Percentiles rank a stretch among this genome's conserved stretches.
Conservation (phyloP, 2,329 filamentous ascomycete genomes). For the Exophiala lecanii-corni region DNA sequence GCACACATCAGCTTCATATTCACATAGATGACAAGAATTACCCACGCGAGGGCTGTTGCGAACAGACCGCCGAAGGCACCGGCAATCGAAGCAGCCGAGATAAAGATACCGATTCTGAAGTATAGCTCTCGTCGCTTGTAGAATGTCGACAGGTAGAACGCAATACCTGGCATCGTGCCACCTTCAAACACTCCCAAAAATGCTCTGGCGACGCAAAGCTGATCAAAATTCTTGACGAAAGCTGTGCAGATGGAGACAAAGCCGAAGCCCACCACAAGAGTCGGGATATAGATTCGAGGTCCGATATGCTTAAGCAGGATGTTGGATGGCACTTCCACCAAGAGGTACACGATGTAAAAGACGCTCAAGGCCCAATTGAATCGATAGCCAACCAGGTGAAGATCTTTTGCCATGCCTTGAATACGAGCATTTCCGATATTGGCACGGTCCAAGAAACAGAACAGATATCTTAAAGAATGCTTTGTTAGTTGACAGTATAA, state of each 20-base stretch:
- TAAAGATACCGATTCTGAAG: constrained; percentile 42
- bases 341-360: constrained; percentile 41
- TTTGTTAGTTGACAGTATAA: neutral
- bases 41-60: constrained; percentile 47
- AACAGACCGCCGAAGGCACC: constrained; percentile 50
- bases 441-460: constrained; percentile 24
- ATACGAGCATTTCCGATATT: constrained; percentile 20
- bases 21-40: constrained; percentile 28
- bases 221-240: constrained; percentile 45
- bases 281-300: constrained; percentile 38
- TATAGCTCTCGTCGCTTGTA: constrained; percentile 42
- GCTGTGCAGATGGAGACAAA: constrained; percentile 44
- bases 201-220: constrained; percentile 46
- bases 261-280: constrained; percentile 29
- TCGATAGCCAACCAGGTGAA: constrained; percentile 42
- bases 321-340: constrained; percentile 57
- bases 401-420: constrained; percentile 44
- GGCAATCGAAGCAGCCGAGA: constrained; percentile 45
- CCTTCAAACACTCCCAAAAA: constrained; percentile 48
- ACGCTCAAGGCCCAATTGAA: constrained; percentile 40
- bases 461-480: constrained; percentile 12
- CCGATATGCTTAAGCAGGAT: constrained; percentile 50
- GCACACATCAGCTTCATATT: neutral
- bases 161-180: constrained; percentile 36
- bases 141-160: constrained; percentile 61